Evolutionary conservation across 75 land plant genomes (phyloP).

Genomic region (Chamaecyparis obtusa): DNA sequence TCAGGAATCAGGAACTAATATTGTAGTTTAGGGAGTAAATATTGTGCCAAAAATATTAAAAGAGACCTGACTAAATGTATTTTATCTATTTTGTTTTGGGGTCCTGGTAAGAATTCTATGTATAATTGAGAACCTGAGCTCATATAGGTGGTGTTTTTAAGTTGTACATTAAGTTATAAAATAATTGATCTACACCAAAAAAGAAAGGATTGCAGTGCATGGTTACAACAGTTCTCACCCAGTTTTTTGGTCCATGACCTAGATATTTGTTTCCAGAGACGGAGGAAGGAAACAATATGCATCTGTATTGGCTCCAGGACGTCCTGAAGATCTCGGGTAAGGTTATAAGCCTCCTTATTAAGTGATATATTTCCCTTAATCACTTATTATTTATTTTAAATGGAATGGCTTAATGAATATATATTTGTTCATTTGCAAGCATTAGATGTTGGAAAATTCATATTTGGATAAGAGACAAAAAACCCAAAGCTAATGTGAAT

Average conservation of each 20-base stretch:
- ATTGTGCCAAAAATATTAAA: background rate
- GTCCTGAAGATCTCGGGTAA: conserved; percentile 84
- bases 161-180: background rate
- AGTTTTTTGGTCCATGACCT: conserved; percentile 1
- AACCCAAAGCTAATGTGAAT: background rate
- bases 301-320: conserved; percentile 92
- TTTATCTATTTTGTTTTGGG: background rate
- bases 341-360: background rate
- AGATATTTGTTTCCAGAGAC: conserved; percentile 94
- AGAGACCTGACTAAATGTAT: background rate
- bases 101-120: background rate
- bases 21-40: background rate
- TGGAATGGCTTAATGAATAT: background rate
- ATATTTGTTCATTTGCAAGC: background rate
- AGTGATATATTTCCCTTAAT: background rate
- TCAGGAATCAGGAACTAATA: too few relatives aligned
- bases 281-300: conserved; percentile 82
- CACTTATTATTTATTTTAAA: background rate
- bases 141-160: background rate
- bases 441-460: background rate
- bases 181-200: background rate
- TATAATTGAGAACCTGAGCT: background rate
- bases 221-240: background rate
- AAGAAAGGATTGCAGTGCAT: background rate
- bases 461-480: background rate